Percentiles rank a stretch among this genome's conserved stretches.
These are phyloP conservation scores for Auriscalpium vulgare DNA, from an alignment of 768 basidiomycete genomes.

Conservation along the genomic window DNA sequence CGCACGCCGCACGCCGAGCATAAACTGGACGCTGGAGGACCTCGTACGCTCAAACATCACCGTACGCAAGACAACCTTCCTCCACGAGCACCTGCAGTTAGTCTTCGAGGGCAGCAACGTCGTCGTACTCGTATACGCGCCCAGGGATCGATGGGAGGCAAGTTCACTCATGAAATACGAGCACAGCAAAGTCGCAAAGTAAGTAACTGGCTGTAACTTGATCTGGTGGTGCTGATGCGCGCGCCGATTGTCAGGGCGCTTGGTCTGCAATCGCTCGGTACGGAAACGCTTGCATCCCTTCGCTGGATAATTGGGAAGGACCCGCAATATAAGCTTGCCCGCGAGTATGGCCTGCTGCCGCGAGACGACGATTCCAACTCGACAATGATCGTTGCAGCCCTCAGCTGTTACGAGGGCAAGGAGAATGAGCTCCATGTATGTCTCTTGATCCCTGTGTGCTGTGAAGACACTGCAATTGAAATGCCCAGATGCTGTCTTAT, in stretches of 20 bases:
- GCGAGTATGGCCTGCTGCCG: too few species aligned
- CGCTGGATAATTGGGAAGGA: not conserved
- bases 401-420: too few species aligned
- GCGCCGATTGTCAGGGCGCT: not conserved
- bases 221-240: not conserved
- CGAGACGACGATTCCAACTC: too few species aligned
- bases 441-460: too few species aligned
- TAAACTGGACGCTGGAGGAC: not conserved
- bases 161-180: not conserved
- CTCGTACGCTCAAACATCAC: not conserved
- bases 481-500: not conserved
- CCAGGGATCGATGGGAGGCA: not conserved
- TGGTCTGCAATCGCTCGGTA: not conserved
- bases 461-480: not conserved
- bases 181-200: not conserved
- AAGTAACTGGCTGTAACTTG: not conserved
- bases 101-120: not conserved
- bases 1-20: not conserved
- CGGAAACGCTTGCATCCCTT: not conserved
- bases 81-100: not conserved
- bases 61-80: not conserved
- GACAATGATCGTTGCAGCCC: too few species aligned
- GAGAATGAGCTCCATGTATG: too few species aligned
- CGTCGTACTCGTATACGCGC: not conserved
- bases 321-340: not conserved